Evolutionary conservation across 2,329 filamentous ascomycete species (phyloP).

Genomic region (Phoma sp.): DNA sequence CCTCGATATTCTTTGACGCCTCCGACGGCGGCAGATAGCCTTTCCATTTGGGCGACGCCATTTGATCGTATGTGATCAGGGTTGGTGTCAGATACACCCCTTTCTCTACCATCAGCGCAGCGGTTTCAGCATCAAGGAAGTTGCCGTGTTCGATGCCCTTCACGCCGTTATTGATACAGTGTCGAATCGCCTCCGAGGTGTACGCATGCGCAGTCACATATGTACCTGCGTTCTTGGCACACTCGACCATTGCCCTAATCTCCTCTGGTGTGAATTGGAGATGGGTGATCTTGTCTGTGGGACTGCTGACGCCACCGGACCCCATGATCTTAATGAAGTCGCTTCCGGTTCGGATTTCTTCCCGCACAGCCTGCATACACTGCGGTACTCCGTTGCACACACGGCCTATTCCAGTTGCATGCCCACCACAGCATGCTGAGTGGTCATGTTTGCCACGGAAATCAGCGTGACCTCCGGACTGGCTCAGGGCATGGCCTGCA

Average conservation of each 20-base stretch:
- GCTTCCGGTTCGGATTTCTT: constrained; percentile 63
- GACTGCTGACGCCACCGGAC: constrained; percentile 64
- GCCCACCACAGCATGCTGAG: constrained; percentile 3
- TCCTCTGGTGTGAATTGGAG: constrained; percentile 66
- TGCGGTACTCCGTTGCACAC: constrained; percentile 9
- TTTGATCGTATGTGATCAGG: constrained; percentile 11
- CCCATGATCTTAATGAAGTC: constrained; percentile 71
- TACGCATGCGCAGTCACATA: constrained; percentile 54
- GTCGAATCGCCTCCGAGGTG: constrained; percentile 61
- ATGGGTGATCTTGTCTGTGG: constrained; percentile 62
- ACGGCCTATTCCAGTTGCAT: constrained; percentile 2
- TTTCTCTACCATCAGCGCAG: constrained; percentile 59
- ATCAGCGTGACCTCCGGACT: constrained; percentile 67
- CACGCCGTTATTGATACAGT: constrained; percentile 63
- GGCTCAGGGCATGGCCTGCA: constrained; percentile 31
- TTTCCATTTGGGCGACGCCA: constrained; percentile 11
- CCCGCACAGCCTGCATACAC: constrained; percentile 43
- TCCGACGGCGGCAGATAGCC: constrained; percentile 7
- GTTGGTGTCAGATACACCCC: constrained; percentile 13
- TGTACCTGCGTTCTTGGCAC: constrained; percentile 58
- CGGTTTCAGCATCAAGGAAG: constrained; percentile 65
- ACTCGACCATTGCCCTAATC: constrained; percentile 61
- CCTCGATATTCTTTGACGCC: constrained; percentile 4
- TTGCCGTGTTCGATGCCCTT: constrained; percentile 67
- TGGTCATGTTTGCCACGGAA: constrained; percentile 37